These are phyloP conservation scores for Imleria badia DNA, from an alignment of 768 basidiomycete species.

Conservation along the genomic window DNA sequence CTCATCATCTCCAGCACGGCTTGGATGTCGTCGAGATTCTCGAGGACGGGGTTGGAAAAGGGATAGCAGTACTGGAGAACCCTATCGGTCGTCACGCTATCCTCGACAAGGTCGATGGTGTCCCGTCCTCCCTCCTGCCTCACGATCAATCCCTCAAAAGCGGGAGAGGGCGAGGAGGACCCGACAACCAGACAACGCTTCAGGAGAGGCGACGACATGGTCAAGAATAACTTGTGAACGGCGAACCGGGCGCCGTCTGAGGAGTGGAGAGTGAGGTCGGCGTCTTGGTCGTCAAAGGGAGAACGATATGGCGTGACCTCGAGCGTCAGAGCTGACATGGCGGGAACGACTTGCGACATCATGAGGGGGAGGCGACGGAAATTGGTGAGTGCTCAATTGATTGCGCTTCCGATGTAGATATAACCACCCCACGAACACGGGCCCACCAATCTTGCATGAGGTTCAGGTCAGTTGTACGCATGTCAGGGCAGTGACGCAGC, in stretches of 20 bases:
- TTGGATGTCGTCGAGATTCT: conserved; percentile 36
- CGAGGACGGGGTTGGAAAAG: conserved; percentile 32
- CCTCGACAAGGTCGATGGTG: conserved; percentile 34
- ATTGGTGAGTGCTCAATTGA: conserved; percentile 15
- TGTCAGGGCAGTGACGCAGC: conserved; percentile 22
- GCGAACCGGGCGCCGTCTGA: conserved; percentile 44
- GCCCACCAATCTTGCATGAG: conserved; percentile 22
- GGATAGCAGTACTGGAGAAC: conserved; percentile 41
- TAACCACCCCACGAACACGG: conserved; percentile 19
- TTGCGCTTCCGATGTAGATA: conserved; percentile 26
- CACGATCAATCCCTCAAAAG: conserved; percentile 24
- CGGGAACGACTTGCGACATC: conserved; percentile 30
- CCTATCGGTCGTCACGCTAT: conserved; percentile 29
- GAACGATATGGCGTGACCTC: conserved; percentile 29
- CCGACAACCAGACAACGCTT: conserved; percentile 29
- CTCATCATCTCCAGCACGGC: conserved; percentile 35
- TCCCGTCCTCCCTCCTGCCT: conserved; percentile 25
- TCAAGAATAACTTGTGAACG: conserved; percentile 42
- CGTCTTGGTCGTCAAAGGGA: conserved; percentile 40
- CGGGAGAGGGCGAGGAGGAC: conserved; percentile 30
- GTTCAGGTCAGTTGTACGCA: conserved; percentile 29
- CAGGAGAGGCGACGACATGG: conserved; percentile 43
- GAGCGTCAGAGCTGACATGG: conserved; percentile 30
- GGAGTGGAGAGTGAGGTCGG: conserved; percentile 44
- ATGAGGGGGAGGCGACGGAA: conserved; percentile 8